A percentile compares a stretch with the other conserved stretches of the same genome.
Conservation (phyloP, 2,329 filamentous ascomycete genomes). For the Phyllosticta citribraziliensis region DNA sequence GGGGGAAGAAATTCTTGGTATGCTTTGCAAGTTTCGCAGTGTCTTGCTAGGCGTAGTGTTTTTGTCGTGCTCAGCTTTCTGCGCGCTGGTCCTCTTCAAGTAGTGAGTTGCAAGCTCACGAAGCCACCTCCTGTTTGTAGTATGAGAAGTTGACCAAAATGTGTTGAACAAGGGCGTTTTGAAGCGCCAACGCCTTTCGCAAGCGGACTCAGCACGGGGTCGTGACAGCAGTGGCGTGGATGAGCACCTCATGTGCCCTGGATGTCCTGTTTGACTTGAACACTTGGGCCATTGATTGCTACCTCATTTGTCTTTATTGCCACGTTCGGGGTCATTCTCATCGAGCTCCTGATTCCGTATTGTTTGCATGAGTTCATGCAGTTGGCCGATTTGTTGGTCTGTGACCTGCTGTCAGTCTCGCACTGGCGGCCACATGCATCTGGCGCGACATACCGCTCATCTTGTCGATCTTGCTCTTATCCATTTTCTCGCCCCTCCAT, state of each 20-base stretch:
- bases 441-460: constrained; percentile 65
- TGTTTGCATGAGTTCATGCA: constrained; percentile 88
- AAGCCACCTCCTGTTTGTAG: neutral
- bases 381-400: constrained; percentile 89
- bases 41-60: neutral
- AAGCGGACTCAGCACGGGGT: neutral
- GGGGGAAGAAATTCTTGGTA: neutral
- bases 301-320: constrained; percentile 2
- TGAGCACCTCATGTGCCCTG: neutral
- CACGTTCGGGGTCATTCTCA: constrained; percentile 36
- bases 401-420: constrained; percentile 2
- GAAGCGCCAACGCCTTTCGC: neutral
- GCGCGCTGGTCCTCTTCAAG: neutral
- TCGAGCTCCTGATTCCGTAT: constrained; percentile 49
- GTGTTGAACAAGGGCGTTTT: neutral
- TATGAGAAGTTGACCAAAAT: neutral
- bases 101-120: neutral
- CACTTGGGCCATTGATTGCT: neutral
- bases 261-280: neutral
- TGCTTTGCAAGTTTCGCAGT: neutral
- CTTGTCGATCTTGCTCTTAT: constrained; percentile 74
- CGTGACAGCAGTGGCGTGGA: neutral
- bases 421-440: neutral
- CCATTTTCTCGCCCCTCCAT: constrained; percentile 79
- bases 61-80: neutral